These are phyloP conservation scores for Lotmaria passim DNA, from an alignment of 208 protist species.

Conservation along the genomic window DNA sequence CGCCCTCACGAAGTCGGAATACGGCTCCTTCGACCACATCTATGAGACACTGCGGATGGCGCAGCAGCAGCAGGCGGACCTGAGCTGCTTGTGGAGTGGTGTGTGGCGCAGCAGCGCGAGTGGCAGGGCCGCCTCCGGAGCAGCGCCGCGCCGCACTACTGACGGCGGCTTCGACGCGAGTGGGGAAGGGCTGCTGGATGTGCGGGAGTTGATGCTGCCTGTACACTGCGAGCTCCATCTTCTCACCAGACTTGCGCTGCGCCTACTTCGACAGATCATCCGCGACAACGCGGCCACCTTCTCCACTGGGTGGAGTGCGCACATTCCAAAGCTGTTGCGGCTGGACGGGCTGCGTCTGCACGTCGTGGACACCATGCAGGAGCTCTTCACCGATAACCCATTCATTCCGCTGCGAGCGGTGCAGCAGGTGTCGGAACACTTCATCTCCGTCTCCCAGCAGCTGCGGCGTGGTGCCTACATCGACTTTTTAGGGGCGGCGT, in stretches of 20 bases:
- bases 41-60: slow-evolving; percentile 21
- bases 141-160: neutral
- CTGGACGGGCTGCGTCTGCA: slow-evolving; percentile 59
- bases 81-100: slow-evolving; percentile 24
- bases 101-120: slow-evolving; percentile 22
- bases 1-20: slow-evolving; percentile 8
- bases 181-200: slow-evolving; percentile 20
- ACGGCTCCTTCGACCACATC: slow-evolving; percentile 16
- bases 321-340: slow-evolving; percentile 59
- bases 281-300: slow-evolving; percentile 32
- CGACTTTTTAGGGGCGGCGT: slow-evolving; percentile 57
- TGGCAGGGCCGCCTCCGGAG: neutral
- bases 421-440: slow-evolving; percentile 50
- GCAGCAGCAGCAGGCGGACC: slow-evolving; percentile 32
- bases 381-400: slow-evolving; percentile 72
- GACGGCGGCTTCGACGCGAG: neutral
- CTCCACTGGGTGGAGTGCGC: slow-evolving; percentile 46
- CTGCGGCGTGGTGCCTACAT: slow-evolving; percentile 53
- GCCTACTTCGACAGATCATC: slow-evolving; percentile 67
- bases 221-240: slow-evolving; percentile 63
- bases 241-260: slow-evolving; percentile 60
- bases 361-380: slow-evolving; percentile 63
- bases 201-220: slow-evolving; percentile 45
- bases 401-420: slow-evolving; percentile 41
- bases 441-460: slow-evolving; percentile 35